Evolutionary conservation across 345 rosid species (phyloP), one percentile per base, ranked within the genome.

Genomic region (Limnanthes douglasii): DNA sequence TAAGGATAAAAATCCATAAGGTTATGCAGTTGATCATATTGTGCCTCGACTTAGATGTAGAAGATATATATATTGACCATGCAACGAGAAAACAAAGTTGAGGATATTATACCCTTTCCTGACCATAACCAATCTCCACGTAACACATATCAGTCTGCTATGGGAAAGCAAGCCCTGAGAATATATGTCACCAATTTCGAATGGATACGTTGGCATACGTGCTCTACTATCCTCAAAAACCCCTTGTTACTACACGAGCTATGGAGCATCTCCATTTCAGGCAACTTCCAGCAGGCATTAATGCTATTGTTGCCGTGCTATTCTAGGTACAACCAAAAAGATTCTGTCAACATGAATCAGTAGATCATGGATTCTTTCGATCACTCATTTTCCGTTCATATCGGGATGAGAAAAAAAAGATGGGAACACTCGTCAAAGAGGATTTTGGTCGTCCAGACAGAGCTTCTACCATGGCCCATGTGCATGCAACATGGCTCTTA

Each of bases 131-230:
- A 78, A 75, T 84, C 60, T 55, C 31, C n/a, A n/a, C n/a, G n/a
- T n/a, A n/a, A n/a, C n/a, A n/a, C n/a, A n/a, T n/a, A n/a, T n/a
- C n/a, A n/a, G n/a, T n/a, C n/a, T n/a, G n/a, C n/a, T n/a, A n/a
- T n/a, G n/a, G n/a, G n/a, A n/a, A n/a, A n/a, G n/a, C 92, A 78
- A 66, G 92, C 92, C 41, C 74, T 78, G 85, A 84, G 92, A 39
- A 74, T 78, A 22, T 78, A 78, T 35, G 92, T 78, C 43, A 78
- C 92, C 8, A 78, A 78, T 57, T 78, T 66, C 64, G 84, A 78
- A 45, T 78, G 85, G 92, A 78, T 54, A 78, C 92, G 11, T 45
- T 78, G 63, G 84, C 80, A 24, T 78, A n/a, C n/a, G n/a, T n/a
- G n/a, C n/a, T n/a, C n/a, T n/a, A n/a, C n/a, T n/a, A n/a, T n/a